A percentile compares a stretch with the other conserved stretches of the same genome.
phyloP scores from a whole-genome alignment of 352 stramenopile genomes.

The Phytophthora brassicae region DNA sequence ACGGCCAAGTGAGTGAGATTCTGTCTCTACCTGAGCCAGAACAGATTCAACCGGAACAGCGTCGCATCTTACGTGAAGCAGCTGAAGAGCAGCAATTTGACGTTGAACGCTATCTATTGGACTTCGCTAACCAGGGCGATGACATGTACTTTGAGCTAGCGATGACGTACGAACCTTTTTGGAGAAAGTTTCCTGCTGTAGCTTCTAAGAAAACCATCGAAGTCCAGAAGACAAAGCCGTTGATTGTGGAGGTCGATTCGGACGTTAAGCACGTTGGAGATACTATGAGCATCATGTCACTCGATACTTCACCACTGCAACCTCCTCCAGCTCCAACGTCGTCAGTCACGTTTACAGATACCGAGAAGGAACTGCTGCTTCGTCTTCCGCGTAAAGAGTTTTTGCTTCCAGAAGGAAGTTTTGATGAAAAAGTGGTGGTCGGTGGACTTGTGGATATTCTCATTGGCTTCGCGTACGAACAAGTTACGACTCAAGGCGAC shows the following conservation, averaged over 20 bases:
- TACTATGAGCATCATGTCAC: slow-evolving; percentile 23
- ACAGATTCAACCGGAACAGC: slow-evolving; percentile 64
- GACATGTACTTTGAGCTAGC: slow-evolving; percentile 94
- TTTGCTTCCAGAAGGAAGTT: slow-evolving; percentile 55
- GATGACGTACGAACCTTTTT: slow-evolving; percentile 91
- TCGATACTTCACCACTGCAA: slow-evolving; percentile 15
- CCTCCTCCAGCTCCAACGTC: background rate
- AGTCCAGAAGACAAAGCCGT: slow-evolving; percentile 16
- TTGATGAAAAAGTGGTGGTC: slow-evolving; percentile 64
- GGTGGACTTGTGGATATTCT: slow-evolving; percentile 93
- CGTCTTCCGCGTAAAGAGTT: slow-evolving; percentile 82
- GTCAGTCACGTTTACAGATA: slow-evolving; percentile 45
- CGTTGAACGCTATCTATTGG: slow-evolving; percentile 94
- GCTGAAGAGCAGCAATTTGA: slow-evolving; percentile 95
- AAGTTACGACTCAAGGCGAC: slow-evolving; percentile 94
- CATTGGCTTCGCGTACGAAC: slow-evolving; percentile 96
- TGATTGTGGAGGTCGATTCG: slow-evolving; percentile 46
- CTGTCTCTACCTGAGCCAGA: slow-evolving; percentile 93
- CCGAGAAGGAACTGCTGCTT: slow-evolving; percentile 75
- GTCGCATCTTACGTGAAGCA: slow-evolving; percentile 67
- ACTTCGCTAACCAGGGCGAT: slow-evolving; percentile 89
- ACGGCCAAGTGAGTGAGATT: slow-evolving; percentile 91
- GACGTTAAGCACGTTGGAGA: slow-evolving; percentile 27
- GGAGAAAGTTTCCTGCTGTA: slow-evolving; percentile 49
- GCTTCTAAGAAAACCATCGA: slow-evolving; percentile 6